A percentile compares a stretch with the other conserved stretches of the same genome.
phyloP scores from a whole-genome alignment of 2,329 filamentous ascomycete species.

The Xylaria sp. region DNA sequence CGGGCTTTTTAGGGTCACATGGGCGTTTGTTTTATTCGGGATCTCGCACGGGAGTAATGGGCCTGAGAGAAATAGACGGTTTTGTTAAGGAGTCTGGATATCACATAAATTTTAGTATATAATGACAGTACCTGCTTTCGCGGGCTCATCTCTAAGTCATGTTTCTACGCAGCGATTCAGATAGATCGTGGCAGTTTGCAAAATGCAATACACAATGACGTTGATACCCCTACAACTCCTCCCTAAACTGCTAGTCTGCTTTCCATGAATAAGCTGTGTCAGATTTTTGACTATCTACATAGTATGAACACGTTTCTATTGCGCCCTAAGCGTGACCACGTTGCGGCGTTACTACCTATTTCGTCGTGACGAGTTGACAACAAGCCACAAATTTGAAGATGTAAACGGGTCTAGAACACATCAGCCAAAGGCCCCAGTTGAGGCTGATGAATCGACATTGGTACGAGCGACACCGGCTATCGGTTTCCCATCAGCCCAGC shows the following conservation, averaged over 20 bases:
- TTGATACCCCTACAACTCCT: conserved; percentile 27
- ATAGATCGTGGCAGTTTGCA: conserved; percentile 19
- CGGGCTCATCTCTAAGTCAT: conserved; percentile 9
- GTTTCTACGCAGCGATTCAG: conserved; percentile 18
- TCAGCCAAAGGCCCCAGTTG: neutral
- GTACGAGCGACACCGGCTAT: conserved; percentile 16
- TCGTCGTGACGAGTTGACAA: neutral
- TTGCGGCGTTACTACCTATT: neutral
- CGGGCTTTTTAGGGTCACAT: conserved; percentile 7
- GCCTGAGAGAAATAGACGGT: conserved; percentile 33
- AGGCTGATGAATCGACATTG: conserved; percentile 7
- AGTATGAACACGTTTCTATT: neutral
- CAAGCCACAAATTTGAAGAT: neutral
- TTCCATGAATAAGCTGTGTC: neutral
- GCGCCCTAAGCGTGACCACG: neutral
- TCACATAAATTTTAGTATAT: conserved; percentile 31
- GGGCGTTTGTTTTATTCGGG: conserved; percentile 28
- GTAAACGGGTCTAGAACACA: neutral
- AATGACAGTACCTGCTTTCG: conserved; percentile 17
- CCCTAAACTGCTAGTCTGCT: neutral
- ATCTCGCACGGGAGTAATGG: conserved; percentile 31
- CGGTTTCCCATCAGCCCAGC: conserved; percentile 4
- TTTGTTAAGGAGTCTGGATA: conserved; percentile 27
- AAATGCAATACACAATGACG: conserved; percentile 29
- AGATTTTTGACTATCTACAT: neutral